Conservation (phyloP, 2,329 filamentous ascomycete genomes). For the Colletotrichum neosansevieriae region DNA sequence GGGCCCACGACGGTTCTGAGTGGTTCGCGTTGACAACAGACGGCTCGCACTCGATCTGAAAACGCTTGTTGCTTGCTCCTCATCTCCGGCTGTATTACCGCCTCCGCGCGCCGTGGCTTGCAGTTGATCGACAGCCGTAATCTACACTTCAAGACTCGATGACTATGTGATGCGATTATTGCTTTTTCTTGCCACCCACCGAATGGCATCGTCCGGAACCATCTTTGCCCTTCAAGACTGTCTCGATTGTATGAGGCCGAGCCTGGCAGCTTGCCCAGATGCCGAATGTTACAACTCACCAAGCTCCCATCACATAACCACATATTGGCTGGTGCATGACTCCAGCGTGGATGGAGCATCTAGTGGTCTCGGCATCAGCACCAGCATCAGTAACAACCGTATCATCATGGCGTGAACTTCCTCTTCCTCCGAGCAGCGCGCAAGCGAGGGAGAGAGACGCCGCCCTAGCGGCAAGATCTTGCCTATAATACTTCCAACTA, state of each 20-base stretch:
- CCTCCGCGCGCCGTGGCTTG: constrained; percentile 28
- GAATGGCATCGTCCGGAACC: background rate
- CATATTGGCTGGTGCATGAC: constrained; percentile 12
- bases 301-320: constrained; percentile 3
- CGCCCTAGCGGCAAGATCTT: constrained; percentile 10
- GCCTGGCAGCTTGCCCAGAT: constrained; percentile 16
- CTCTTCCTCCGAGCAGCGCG: background rate
- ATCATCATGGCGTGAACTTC: constrained; percentile 15
- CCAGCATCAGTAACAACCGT: background rate
- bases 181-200: constrained; percentile 13
- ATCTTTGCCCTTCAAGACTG: constrained; percentile 3
- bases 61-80: constrained; percentile 10
- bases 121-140: constrained; percentile 29
- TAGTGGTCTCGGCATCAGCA: background rate
- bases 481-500: constrained; percentile 24
- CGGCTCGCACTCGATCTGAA: constrained; percentile 4
- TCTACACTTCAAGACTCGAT: constrained; percentile 16
- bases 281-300: background rate
- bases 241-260: constrained; percentile 10
- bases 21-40: constrained; percentile 5
- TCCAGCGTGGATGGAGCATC: constrained; percentile 13
- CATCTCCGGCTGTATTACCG: constrained; percentile 18
- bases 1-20: constrained; percentile 30
- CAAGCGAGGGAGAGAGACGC: background rate
- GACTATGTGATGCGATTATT: constrained; percentile 14